Evolutionary conservation across 345 rosid genomes (phyloP), one percentile per base, ranked within the genome.

Genomic region (Gynandropsis gynandra): DNA sequence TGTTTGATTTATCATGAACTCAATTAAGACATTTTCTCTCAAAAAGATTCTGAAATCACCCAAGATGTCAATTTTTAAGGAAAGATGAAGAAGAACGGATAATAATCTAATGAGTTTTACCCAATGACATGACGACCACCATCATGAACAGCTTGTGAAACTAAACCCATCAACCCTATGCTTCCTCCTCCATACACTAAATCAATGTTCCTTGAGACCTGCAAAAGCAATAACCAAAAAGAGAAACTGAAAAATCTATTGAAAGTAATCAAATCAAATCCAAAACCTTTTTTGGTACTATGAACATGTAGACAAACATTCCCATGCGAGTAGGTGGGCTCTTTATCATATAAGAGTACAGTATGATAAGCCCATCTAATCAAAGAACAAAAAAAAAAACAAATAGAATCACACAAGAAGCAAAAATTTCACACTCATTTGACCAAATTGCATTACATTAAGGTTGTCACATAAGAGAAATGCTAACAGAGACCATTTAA

Each of bases 121-220:
- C 99, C 99, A 67, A 93, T 85, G 56, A 93, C 99, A 81, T 88
- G 99, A 71, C 99, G 86, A 71, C 99, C 99, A 27, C 99, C 99
- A 70, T 93, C 85, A 70, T 93, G 97, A 80, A 93, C 99, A 57
- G 97, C 95, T 75, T 93, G 97, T 45, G 99, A 93, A 62, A 93
- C 80, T 72, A 88, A 67, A 58, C 99, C 99, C 99, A 93, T 93
- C 66, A 93, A 79, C 47, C 99, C 99, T 69, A 93, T 88, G 74
- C 99, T 93, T 10, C 99, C 99, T 29, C 99, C 99, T 76, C 99
- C 99, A 70, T 93, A 87, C 57, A 93, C 99, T 63, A 93, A 67
- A 80, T 93, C 97, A 78, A 88, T 88, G 75, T 81, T 88, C 83
- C 83, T 85, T 56, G 90, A 79, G 40, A 93, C 99, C 99, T 93